Base-by-base conservation (phyloP, 2,329 filamentous ascomycete genomes). In the Fusarium sp. region DNA sequence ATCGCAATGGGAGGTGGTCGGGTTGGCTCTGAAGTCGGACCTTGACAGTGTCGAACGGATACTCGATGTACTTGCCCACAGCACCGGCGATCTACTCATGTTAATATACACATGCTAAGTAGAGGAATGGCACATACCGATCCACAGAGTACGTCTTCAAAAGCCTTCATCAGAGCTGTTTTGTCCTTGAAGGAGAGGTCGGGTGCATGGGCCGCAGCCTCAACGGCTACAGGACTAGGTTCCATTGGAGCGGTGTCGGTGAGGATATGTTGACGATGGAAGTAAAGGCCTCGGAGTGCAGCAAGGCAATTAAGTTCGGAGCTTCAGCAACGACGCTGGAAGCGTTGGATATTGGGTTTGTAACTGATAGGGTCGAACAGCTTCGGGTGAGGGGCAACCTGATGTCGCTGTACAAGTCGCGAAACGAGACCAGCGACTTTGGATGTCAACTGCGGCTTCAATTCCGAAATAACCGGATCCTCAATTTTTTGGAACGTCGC, bases 1-100 rank as follows among this genome's bases (percentile, higher is more conserved):
- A 98, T 62, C 87, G 90, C 20, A 94, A 87, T 17, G 93, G 94
- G 4, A 93, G 84, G 73, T 91, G 88, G 78, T 95, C 91, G 33
- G 94, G 92, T 79, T 98, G 95, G n/a, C 95, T 96, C 79, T 99
- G 96, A 13, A 99, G 87, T 40, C 96, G 92, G 62, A 99, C 96
- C 82, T 99, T 99, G 79, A 99, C 90, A 0, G 96, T 99, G 81
- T 99, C 96, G 81, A 99, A 99, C 24, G 96, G 96, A 78, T 97
- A 99, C 79, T 99, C 96, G 76, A 99, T 95, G 78, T 95, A 93
- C 83, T 98, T 99, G 66, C 95, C 95, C 35, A 93, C 90, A 62
- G 96, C 88, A 63, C 96, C 96, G 56, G 95, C 94, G 61, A 87
- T 79, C 92, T 94, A 68, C 26, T 43, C 10, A 26, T 8, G 50